Base-by-base conservation (phyloP, 805 yeast species). In the Candida yuanshanica region DNA sequence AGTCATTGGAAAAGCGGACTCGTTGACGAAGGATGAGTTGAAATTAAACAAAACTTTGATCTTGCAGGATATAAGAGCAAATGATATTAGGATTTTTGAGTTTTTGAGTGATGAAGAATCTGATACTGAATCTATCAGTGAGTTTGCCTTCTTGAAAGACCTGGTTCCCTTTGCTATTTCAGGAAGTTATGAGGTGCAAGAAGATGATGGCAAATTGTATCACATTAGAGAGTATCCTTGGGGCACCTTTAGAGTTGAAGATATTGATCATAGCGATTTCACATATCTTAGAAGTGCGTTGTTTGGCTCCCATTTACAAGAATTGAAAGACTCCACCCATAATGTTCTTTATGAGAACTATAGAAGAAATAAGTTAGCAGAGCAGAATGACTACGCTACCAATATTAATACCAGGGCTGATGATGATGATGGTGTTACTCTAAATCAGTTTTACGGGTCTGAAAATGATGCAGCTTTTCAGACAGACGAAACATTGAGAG, bases 261-360 rank as follows among this genome's bases (percentile, higher is more conserved):
- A 72, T 54, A 75, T 79, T 12, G 75, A 72, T 25, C 72, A 72
- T 47, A 78, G 84, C 50, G 95, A 87, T 59, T 82, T 86, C 56
- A 66, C 83, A 16, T 69, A 75, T 36, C 71, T 87, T 62, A 79
- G 84, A 55, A 83, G 82, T 50, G 77, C 85, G 4, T 65, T 87
- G 42, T 71, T 87, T 52, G 82, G 83, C 41, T 81, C 91, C 5
- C 95, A 86, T 63, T 70, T 86, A 61, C 80, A 80, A 56, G 95
- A 87, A 51, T 79, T 87, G 61, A 85, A 83, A 64, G 95, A 86
- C 50, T 67, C 74, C 47, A 87, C 95, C 3, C 88, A 81, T 59
- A 81, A 81, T 53, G 68, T 74, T 27, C 69, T 87, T 48, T 87
- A 87, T 63, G 95, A 87, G 58, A 75, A 75, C 51, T 87, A 84